These are phyloP conservation scores for Saccharomyces kudriavzevii DNA, from an alignment of 805 yeast genomes.

Conservation along the genomic window DNA sequence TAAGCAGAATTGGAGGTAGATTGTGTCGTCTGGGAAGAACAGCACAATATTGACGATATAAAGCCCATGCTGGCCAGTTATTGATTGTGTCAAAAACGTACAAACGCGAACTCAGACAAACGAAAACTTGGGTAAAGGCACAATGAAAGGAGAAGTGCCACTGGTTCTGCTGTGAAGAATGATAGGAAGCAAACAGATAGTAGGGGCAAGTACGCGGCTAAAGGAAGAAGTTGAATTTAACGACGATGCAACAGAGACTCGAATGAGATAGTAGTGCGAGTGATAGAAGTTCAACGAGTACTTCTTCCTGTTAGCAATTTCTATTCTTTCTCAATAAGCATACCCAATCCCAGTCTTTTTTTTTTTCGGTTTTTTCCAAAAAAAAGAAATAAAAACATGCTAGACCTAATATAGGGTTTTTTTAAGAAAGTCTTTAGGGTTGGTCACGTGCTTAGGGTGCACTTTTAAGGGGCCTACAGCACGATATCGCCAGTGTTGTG, in stretches of 20 bases:
- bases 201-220: neutral
- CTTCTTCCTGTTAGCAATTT: neutral
- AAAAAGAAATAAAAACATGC: neutral
- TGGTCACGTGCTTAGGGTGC: neutral
- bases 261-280: neutral
- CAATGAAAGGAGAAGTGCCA: neutral
- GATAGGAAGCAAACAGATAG: neutral
- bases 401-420: neutral
- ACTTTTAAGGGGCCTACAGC: neutral
- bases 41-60: slow-evolving; percentile 8
- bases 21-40: slow-evolving; percentile 13
- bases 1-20: slow-evolving; percentile 4
- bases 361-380: neutral
- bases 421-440: neutral
- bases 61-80: neutral
- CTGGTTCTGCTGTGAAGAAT: neutral
- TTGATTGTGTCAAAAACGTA: neutral
- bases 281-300: neutral
- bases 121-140: neutral
- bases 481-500: neutral
- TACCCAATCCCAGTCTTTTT: neutral
- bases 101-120: neutral
- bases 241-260: neutral
- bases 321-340: neutral
- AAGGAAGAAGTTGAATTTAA: neutral